Evolutionary conservation across 805 yeast species (phyloP).

Genomic region (Kazachstania africana): DNA sequence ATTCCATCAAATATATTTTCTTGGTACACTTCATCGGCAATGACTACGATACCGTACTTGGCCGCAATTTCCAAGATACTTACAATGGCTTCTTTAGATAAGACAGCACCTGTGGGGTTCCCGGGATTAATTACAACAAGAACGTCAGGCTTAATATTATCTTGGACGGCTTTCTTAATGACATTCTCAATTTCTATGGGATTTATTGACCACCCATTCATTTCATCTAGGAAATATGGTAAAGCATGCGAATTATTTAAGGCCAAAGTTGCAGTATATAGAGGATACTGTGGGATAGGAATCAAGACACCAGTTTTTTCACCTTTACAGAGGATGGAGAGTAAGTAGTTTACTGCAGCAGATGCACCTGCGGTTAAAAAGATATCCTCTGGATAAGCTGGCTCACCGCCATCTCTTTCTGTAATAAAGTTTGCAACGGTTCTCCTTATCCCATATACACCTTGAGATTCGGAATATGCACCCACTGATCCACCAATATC

Average conservation of each 20-base stretch:
- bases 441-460: constrained; percentile 58
- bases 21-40: constrained; percentile 98
- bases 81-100: constrained; percentile 52
- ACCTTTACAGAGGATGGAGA: constrained; percentile 59
- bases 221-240: constrained; percentile 79
- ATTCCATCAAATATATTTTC: constrained; percentile 71
- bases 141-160: constrained; percentile 58
- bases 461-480: constrained; percentile 92
- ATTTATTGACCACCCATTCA: constrained; percentile 73
- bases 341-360: constrained; percentile 72
- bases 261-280: constrained; percentile 90
- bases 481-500: constrained; percentile 73
- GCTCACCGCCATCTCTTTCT: constrained; percentile 66
- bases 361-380: constrained; percentile 93
- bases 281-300: constrained; percentile 97
- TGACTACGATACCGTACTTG: constrained; percentile 67
- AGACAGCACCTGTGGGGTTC: constrained; percentile 90
- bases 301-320: constrained; percentile 68
- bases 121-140: constrained; percentile 96
- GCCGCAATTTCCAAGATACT: constrained; percentile 74
- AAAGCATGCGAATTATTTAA: constrained; percentile 72
- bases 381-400: constrained; percentile 57
- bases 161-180: constrained; percentile 35
- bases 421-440: constrained; percentile 74
- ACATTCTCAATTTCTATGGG: constrained; percentile 48